Evolutionary conservation across 2,329 filamentous ascomycete genomes (phyloP), one percentile per base, ranked within the genome.

Genomic region (Huntiella decipiens): DNA sequence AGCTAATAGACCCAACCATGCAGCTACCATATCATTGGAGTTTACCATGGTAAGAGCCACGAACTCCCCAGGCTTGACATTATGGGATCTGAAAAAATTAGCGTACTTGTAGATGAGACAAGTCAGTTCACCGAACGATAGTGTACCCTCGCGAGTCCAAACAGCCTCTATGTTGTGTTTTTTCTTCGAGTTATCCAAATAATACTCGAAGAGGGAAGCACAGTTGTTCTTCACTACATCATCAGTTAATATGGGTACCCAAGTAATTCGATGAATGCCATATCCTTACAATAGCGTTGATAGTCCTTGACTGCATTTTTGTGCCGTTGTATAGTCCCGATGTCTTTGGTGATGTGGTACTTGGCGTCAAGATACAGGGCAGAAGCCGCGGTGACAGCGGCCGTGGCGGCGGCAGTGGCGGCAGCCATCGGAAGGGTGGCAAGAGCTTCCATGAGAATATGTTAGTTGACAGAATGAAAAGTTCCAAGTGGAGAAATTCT

Each of bases 41-140:
- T 83, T 84, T 54, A 66, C 68, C 58, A 82, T 70, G 58, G 78
- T 81, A 49, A 83, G 65, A 3, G 68, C 73, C 1, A 82, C 75
- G 2, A 81, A 61, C 32, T 81, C 68, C 3, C 70, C 68, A 0
- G 70, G 67, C 54, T 66, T 61, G 13, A 82, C 68, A 3, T 73
- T 76, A 28, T 72, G 61, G 1, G 66, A 58, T 2, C 73, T 63
- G 53, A 79, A 77, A 61, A 73, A 79, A 49, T 76, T 67, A 0
- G 68, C 77, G 52, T 71, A 81, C 53, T 73, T 73, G 52, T 72
- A 68, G 6, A 63, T 65, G n/a, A 67, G 65, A n/a, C 66, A 62
- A 45, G 73, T 68, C 0, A 71, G 57, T 52, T 79, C 63, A 15
- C 61, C 60, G 60, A 70, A 81, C 2, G 74, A 77, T 58, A 74